These are phyloP conservation scores for Hemisphaericaspora lyxosophila DNA, from an alignment of 1,139 yeast species.

Conservation along the genomic window DNA sequence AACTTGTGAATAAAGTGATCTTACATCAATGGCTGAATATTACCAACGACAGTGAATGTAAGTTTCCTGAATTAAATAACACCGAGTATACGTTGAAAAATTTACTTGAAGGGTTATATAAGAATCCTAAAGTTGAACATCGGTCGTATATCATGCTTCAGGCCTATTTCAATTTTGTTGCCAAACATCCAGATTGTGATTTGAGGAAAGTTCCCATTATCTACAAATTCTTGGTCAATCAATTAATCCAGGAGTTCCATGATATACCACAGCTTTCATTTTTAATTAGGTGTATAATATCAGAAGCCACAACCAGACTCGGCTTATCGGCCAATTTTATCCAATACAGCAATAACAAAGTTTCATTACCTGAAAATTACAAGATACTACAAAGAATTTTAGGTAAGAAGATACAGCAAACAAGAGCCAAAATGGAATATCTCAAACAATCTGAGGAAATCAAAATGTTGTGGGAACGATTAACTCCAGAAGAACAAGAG, in stretches of 20 bases:
- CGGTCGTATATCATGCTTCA: slow-evolving; percentile 16
- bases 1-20: slow-evolving; percentile 32
- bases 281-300: slow-evolving; percentile 26
- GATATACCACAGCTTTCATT: slow-evolving; percentile 11
- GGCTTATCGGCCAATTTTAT: slow-evolving; percentile 24
- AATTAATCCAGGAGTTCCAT: slow-evolving; percentile 8
- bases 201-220: slow-evolving; percentile 5
- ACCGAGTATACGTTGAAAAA: slow-evolving; percentile 18
- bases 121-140: slow-evolving; percentile 10
- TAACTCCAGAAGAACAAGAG: slow-evolving; percentile 14
- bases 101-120: slow-evolving; percentile 15
- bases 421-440: slow-evolving; percentile 23
- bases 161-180: slow-evolving; percentile 16
- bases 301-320: slow-evolving; percentile 23
- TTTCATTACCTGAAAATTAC: slow-evolving; percentile 26
- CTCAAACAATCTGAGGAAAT: not conserved
- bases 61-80: not conserved
- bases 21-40: slow-evolving; percentile 16
- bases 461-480: slow-evolving; percentile 11
- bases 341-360: slow-evolving; percentile 7
- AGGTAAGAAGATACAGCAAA: slow-evolving; percentile 15
- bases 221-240: slow-evolving; percentile 8
- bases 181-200: slow-evolving; percentile 1
- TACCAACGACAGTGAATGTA: not conserved
- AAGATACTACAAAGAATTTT: slow-evolving; percentile 27